Evolutionary conservation across 169 alveolate species (phyloP).

Genomic region (Sarcocystis neurona): DNA sequence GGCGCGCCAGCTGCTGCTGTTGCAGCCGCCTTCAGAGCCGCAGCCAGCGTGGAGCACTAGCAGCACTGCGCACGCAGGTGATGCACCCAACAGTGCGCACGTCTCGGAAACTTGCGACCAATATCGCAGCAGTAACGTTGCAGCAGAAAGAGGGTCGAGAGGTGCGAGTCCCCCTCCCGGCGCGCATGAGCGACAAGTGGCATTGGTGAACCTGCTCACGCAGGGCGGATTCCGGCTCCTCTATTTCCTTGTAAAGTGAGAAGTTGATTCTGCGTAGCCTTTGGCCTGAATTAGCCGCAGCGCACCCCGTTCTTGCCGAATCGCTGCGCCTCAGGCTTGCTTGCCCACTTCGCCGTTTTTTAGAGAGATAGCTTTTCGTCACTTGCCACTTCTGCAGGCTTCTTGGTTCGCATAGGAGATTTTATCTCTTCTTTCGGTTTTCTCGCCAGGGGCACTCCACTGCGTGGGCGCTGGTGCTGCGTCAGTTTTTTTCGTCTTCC

Average conservation of each 20-base stretch:
- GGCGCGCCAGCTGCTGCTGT: not conserved
- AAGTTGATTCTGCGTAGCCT: not conserved
- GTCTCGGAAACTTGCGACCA: not conserved
- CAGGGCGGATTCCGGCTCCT: conserved; percentile 4
- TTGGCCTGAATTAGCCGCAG: no score
- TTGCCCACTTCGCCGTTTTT: not conserved
- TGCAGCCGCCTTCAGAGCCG: not conserved
- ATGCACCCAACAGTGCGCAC: not conserved
- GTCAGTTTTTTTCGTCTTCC: no score
- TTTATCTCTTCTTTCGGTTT: not conserved
- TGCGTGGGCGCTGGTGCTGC: no score
- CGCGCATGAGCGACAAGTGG: not conserved
- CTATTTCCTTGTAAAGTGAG: not conserved
- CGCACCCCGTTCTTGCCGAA: not conserved
- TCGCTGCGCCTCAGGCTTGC: not conserved
- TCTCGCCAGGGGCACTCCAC: no score
- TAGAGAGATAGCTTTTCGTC: not conserved
- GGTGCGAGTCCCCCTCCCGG: not conserved
- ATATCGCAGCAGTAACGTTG: not conserved
- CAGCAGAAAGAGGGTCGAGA: not conserved
- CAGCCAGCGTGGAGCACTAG: not conserved
- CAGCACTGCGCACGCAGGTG: not conserved
- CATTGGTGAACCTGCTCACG: not conserved
- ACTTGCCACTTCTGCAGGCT: not conserved
- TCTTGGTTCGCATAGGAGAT: not conserved